Evolutionary conservation across 1,284 basidiomycete genomes (phyloP).

Genomic region (Apiotrichum laibachii): DNA sequence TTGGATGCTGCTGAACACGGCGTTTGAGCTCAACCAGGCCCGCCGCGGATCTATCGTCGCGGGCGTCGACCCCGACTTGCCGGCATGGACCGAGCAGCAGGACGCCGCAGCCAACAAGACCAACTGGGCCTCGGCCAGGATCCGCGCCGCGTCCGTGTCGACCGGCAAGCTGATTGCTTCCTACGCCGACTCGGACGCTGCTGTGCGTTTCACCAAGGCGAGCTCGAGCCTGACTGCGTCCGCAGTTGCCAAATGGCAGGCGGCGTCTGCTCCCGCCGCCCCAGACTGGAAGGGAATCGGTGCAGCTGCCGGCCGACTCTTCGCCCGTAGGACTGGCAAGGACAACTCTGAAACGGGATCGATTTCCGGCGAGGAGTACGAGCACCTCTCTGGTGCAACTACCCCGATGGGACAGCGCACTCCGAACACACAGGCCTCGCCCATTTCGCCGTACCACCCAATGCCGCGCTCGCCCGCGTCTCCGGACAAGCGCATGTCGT

Average conservation of each 20-base stretch:
- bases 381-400: conserved; percentile 5
- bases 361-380: conserved; percentile 19
- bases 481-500: background rate
- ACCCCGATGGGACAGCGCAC: background rate
- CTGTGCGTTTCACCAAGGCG: conserved; percentile 26
- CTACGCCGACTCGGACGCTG: conserved; percentile 28
- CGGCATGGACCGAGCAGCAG: conserved; percentile 16
- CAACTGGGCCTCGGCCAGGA: conserved; percentile 17
- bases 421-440: background rate
- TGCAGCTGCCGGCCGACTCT: conserved; percentile 14
- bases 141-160: conserved; percentile 11
- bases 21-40: conserved; percentile 34
- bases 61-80: conserved; percentile 31
- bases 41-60: conserved; percentile 23
- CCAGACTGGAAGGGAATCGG: conserved; percentile 23
- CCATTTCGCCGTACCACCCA: background rate
- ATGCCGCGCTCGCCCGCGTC: background rate
- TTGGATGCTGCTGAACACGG: conserved; percentile 28
- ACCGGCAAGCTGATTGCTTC: conserved; percentile 20
- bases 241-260: conserved; percentile 26
- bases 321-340: conserved; percentile 1
- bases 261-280: conserved; percentile 4
- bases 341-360: conserved; percentile 17
- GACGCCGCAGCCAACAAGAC: conserved; percentile 9
- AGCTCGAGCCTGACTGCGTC: conserved; percentile 25